Percentiles rank a stretch among this genome's conserved stretches.
Evolutionary conservation across 306 rosid genomes (phyloP).

Genomic region (Carpinus viminea): DNA sequence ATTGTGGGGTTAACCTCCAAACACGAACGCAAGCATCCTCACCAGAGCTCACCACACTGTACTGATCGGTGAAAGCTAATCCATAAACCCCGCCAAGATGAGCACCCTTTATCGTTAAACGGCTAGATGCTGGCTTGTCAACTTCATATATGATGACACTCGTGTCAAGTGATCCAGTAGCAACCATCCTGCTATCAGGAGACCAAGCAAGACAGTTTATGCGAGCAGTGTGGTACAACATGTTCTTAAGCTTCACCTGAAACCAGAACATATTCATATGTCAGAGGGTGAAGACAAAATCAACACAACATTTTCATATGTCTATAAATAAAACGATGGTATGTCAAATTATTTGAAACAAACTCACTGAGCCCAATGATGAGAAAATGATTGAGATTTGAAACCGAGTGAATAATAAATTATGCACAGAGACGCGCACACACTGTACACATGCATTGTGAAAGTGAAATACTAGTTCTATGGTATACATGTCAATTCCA

Average conservation of each 20-base stretch:
- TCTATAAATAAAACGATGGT: neutral
- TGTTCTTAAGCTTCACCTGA: slow-evolving; percentile 91
- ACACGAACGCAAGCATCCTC: slow-evolving; percentile 98
- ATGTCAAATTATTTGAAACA: neutral
- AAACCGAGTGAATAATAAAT: neutral
- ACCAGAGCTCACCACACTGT: slow-evolving; percentile 83
- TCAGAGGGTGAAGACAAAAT: slow-evolving; percentile 14
- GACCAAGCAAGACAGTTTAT: slow-evolving; percentile 98
- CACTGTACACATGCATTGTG: neutral
- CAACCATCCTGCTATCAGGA: slow-evolving; percentile 77
- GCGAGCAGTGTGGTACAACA: slow-evolving; percentile 92
- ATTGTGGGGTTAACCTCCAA: slow-evolving; percentile 75
- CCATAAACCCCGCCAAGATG: slow-evolving; percentile 97
- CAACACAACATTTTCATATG: neutral
- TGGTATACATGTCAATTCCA: neutral
- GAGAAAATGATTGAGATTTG: neutral
- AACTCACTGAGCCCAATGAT: neutral
- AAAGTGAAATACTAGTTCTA: neutral
- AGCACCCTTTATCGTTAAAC: slow-evolving; percentile 82
- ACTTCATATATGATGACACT: slow-evolving; percentile 78
- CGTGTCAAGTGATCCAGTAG: slow-evolving; percentile 89
- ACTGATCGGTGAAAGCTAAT: slow-evolving; percentile 76
- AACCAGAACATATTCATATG: slow-evolving; percentile 14
- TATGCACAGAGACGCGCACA: no score
- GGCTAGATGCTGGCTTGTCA: slow-evolving; percentile 82